Percentiles rank a stretch among this genome's conserved stretches.
Evolutionary conservation across 495 filamentous ascomycete genomes (phyloP).

Genomic region (Penicillium antarcticum): DNA sequence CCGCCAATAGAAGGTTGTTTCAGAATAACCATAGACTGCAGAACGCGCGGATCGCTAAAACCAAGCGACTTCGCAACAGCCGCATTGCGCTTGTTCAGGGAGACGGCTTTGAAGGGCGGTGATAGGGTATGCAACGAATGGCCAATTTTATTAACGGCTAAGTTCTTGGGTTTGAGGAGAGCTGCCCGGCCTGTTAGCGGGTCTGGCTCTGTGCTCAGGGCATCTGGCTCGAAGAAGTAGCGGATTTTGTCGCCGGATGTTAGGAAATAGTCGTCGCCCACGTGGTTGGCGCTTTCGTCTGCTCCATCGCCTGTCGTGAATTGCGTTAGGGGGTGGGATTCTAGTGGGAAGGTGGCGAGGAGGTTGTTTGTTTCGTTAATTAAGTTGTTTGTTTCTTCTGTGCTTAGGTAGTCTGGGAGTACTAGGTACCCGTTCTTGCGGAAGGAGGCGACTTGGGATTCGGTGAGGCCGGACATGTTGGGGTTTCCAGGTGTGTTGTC

Average conservation of each 20-base stretch:
- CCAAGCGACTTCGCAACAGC: constrained; percentile 68
- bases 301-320: constrained; percentile 73
- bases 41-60: constrained; percentile 67
- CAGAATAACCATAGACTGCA: constrained; percentile 98
- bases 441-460: constrained; percentile 69
- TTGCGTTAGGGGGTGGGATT: constrained; percentile 83
- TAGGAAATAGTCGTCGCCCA: constrained; percentile 95
- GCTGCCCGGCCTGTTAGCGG: constrained; percentile 35
- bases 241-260: constrained; percentile 82
- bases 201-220: constrained; percentile 39
- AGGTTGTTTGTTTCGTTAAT: constrained; percentile 70
- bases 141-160: constrained; percentile 94
- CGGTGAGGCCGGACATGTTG: constrained; percentile 57
- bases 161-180: constrained; percentile 71
- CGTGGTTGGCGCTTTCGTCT: constrained; percentile 52
- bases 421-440: constrained; percentile 84
- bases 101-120: constrained; percentile 63
- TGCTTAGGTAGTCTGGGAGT: constrained; percentile 72
- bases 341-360: constrained; percentile 70
- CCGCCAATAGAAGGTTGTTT: constrained; percentile 97
- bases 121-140: constrained; percentile 81
- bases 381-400: constrained; percentile 60
- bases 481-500: neutral
- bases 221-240: constrained; percentile 94
- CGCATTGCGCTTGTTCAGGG: constrained; percentile 52